Evolutionary conservation across 2,329 filamentous ascomycete species (phyloP).

Genomic region (Dryadomyces quercivorus): DNA sequence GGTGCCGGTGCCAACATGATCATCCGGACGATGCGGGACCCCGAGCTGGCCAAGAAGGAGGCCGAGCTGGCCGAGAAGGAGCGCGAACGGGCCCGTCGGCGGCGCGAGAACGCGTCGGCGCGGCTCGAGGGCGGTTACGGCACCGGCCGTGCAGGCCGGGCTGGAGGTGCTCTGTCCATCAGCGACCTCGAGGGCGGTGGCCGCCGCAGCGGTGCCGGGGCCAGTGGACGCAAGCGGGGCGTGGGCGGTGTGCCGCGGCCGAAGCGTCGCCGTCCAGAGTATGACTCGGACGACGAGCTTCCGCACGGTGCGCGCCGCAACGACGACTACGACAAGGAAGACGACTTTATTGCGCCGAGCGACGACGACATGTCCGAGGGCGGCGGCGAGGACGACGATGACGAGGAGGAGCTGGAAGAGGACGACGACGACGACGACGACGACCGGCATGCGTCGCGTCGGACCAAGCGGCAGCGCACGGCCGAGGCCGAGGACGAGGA

Average conservation of each 20-base stretch:
- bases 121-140: conserved; percentile 43
- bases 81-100: conserved; percentile 51
- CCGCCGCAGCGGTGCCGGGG: conserved; percentile 21
- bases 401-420: conserved; percentile 48
- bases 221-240: conserved; percentile 42
- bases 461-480: conserved; percentile 37
- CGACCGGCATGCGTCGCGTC: conserved; percentile 15
- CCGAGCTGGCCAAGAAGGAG: conserved; percentile 61
- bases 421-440: conserved; percentile 32
- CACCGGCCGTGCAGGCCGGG: conserved; percentile 17
- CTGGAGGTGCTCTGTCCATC: conserved; percentile 46
- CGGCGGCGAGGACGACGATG: conserved; percentile 46
- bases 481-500: conserved; percentile 36
- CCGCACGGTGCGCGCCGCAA: conserved; percentile 47
- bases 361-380: conserved; percentile 55
- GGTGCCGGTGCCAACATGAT: conserved; percentile 49
- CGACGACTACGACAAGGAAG: conserved; percentile 69
- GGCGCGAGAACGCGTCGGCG: conserved; percentile 54
- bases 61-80: conserved; percentile 67
- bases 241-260: conserved; percentile 32
- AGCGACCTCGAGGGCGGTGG: conserved; percentile 52
- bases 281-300: conserved; percentile 66
- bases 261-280: conserved; percentile 48
- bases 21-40: conserved; percentile 59
- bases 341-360: conserved; percentile 65